Conservation (phyloP, 768 basidiomycete genomes). For the Auriscalpium microsporum region DNA sequence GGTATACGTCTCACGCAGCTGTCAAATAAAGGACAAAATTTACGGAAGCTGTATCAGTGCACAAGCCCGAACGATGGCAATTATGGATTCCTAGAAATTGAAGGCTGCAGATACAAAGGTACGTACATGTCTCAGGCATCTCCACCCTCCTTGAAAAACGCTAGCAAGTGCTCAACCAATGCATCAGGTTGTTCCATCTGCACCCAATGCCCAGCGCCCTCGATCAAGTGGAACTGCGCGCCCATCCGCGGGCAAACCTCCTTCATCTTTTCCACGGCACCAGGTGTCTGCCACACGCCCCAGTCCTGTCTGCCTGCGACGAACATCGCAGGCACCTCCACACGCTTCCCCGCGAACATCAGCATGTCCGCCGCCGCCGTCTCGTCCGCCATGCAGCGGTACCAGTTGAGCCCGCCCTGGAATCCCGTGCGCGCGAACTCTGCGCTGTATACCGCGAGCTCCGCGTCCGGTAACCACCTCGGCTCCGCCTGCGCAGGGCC, state of each 20-base stretch:
- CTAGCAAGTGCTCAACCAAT: conserved; percentile 32
- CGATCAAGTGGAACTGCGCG: conserved; percentile 42
- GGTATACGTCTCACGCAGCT: too few species aligned
- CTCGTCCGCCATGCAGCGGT: conserved; percentile 34
- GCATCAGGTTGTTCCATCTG: conserved; percentile 45
- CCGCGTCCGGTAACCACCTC: conserved; percentile 41
- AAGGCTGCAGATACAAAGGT: too few species aligned
- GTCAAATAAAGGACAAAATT: too few species aligned
- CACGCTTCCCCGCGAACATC: conserved; percentile 36
- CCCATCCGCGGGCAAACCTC: conserved; percentile 25
- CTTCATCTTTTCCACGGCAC: conserved; percentile 35
- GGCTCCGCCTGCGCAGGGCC: conserved; percentile 26
- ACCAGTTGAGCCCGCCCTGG: conserved; percentile 55
- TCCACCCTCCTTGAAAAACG: conserved; percentile 26
- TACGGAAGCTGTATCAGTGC: too few species aligned
- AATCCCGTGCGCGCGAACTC: conserved; percentile 49
- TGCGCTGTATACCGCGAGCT: conserved; percentile 39
- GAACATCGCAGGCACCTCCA: conserved; percentile 49
- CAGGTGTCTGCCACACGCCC: conserved; percentile 51
- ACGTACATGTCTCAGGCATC: too few species aligned
- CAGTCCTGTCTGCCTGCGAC: conserved; percentile 49
- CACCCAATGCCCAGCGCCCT: conserved; percentile 57
- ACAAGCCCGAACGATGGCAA: too few species aligned
- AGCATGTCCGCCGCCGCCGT: conserved; percentile 30
- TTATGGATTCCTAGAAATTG: too few species aligned